A percentile compares a stretch with the other conserved stretches of the same genome.
Conservation (phyloP, 108 stramenopile species). For the Asterionellopsis glacialis region DNA sequence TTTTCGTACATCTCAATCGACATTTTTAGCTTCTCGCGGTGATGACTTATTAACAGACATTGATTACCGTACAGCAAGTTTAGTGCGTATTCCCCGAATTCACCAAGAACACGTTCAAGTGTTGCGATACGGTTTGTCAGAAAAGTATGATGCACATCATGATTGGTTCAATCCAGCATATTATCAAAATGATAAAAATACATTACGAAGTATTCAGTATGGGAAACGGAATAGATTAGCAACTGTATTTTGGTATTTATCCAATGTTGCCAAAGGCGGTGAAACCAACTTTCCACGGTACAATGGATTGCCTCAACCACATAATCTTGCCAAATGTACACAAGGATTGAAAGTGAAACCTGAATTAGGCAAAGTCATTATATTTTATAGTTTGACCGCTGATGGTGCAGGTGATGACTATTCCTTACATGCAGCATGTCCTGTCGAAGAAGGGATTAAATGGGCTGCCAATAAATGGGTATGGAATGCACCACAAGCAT, state of each 20-base stretch:
- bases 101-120: slow-evolving; percentile 83
- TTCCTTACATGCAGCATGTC: slow-evolving; percentile 87
- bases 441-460: slow-evolving; percentile 77
- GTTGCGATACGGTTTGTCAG: slow-evolving; percentile 47
- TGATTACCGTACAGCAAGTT: slow-evolving; percentile 58
- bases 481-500: no score
- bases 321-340: slow-evolving; percentile 14
- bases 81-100: slow-evolving; percentile 49
- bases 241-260: slow-evolving; percentile 88
- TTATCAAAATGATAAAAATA: slow-evolving; percentile 33
- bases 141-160: slow-evolving; percentile 71
- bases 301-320: slow-evolving; percentile 18
- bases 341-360: slow-evolving; percentile 68
- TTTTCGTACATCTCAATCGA: slow-evolving; percentile 80
- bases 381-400: slow-evolving; percentile 69
- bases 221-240: slow-evolving; percentile 77
- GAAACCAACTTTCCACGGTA: slow-evolving; percentile 58
- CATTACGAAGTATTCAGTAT: slow-evolving; percentile 36
- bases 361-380: slow-evolving; percentile 72
- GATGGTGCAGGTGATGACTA: slow-evolving; percentile 48
- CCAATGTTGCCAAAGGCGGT: slow-evolving; percentile 75
- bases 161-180: slow-evolving; percentile 67
- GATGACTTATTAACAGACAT: slow-evolving; percentile 39
- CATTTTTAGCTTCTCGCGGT: slow-evolving; percentile 51
- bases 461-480: slow-evolving; percentile 96